These are phyloP conservation scores for Solanum chacoense DNA, from an alignment of 305 asterid species.

Conservation along the genomic window DNA sequence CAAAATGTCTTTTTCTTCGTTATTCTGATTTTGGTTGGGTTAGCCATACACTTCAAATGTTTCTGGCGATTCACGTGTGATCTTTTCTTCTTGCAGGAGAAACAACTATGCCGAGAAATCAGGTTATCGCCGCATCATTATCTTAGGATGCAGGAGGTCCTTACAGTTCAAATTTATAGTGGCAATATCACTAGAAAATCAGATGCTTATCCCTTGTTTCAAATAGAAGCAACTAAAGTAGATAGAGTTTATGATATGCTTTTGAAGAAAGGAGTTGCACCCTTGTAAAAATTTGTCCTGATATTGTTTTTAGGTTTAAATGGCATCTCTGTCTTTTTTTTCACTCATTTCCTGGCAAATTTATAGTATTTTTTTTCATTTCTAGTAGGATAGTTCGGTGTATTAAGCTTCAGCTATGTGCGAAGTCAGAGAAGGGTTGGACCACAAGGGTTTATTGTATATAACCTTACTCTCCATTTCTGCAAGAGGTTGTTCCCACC, in stretches of 20 bases:
- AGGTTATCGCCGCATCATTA: conserved; percentile 48
- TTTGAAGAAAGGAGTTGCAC: conserved; percentile 53
- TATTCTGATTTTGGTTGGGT: background rate
- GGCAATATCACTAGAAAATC: conserved; percentile 66
- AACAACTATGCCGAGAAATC: conserved; percentile 60
- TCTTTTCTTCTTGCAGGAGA: conserved; percentile 44
- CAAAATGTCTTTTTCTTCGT: background rate
- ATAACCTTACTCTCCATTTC: background rate
- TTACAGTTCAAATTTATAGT: conserved; percentile 39
- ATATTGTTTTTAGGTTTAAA: background rate
- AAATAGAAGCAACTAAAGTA: conserved; percentile 53
- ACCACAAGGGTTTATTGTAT: background rate
- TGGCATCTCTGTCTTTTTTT: background rate
- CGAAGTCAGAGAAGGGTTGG: background rate
- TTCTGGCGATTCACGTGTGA: background rate
- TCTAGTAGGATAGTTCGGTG: background rate
- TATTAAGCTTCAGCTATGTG: background rate
- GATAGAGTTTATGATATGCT: conserved; percentile 71
- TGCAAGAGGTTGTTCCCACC: background rate
- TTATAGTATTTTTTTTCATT: background rate
- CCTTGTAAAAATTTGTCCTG: conserved; percentile 17
- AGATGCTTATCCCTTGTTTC: conserved; percentile 59
- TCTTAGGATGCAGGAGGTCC: conserved; percentile 55
- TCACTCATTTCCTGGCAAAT: background rate
- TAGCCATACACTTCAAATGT: background rate